Evolutionary conservation across 2,329 filamentous ascomycete genomes (phyloP).

Genomic region (Talaromyces sp.): DNA sequence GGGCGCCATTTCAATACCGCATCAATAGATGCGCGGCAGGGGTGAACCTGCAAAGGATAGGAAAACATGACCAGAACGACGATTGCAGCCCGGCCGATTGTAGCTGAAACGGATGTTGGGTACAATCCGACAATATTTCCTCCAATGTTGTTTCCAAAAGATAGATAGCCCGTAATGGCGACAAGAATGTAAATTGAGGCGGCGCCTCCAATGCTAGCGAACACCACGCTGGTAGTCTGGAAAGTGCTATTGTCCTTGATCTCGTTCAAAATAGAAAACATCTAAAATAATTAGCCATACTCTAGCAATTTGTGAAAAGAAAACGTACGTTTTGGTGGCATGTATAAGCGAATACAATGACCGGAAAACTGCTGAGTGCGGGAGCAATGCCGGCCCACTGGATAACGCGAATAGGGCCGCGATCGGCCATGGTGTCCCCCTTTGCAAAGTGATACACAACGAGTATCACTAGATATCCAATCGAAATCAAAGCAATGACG

Average conservation of each 20-base stretch:
- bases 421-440: slow-evolving; percentile 68
- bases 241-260: slow-evolving; percentile 77
- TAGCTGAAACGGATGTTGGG: slow-evolving; percentile 71
- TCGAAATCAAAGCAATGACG: slow-evolving; percentile 82
- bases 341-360: slow-evolving; percentile 98
- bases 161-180: slow-evolving; percentile 90
- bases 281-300: slow-evolving; percentile 50
- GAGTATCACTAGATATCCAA: slow-evolving; percentile 86
- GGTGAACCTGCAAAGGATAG: slow-evolving; percentile 91
- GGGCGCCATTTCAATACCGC: slow-evolving; percentile 93
- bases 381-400: slow-evolving; percentile 74
- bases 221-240: slow-evolving; percentile 73
- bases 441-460: slow-evolving; percentile 86
- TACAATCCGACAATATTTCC: slow-evolving; percentile 97
- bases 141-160: slow-evolving; percentile 81
- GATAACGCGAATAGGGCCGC: slow-evolving; percentile 70
- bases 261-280: slow-evolving; percentile 98
- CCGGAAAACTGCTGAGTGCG: slow-evolving; percentile 79
- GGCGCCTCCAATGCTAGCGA: slow-evolving; percentile 81
- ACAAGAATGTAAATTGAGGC: slow-evolving; percentile 83
- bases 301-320: slow-evolving; percentile 6
- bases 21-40: slow-evolving; percentile 90
- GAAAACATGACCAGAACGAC: slow-evolving; percentile 95
- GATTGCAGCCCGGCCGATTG: slow-evolving; percentile 90
- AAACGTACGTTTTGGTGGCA: slow-evolving; percentile 86